Base-by-base conservation (phyloP, 805 yeast genomes). In the Teunomyces barrocoloradensis region DNA sequence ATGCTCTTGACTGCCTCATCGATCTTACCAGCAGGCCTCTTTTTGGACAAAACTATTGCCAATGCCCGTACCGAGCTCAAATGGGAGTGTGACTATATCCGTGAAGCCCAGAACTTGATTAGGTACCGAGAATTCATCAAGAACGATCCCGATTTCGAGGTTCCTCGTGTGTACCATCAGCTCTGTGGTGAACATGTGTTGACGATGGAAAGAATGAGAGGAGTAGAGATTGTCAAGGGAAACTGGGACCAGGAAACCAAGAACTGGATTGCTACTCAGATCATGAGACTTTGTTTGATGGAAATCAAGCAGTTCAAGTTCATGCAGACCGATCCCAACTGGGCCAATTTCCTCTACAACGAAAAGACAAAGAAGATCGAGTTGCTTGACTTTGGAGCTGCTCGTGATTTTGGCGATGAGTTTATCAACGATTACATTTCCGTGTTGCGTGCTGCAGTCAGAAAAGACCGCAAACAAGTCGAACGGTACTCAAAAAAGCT, bases 301-400 rank as follows among this genome's bases (percentile, higher is more conserved):
- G 99, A 94, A 68, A 87, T 94, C 64, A 88, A 90, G 11, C 72
- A 80, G 56, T 91, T 86, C 71, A 80, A 79, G 59, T 92, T 85
- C 69, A 94, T 94, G 99, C 99, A 94, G 69, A 92, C 98, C 1
- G 99, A 94, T 69, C 99, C 99, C 44, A 94, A 94, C 66, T 94
- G 99, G 99, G 97, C 99, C 39, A 94, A 94, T 65, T 94, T 94
- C 69, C 69, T 94, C 50, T 90, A 87, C 71, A 90, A 94, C 60
- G 74, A 74, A 29, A 56, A 71, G n/a, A 82, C 90, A 1, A 68
- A 79, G 21, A 82, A 85, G 64, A 81, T 94, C 48, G 97, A 92
- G 65, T 73, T 94, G 47, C 72, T 94, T 45, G 99, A 94, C 69
- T 94, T 94, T 68, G 99, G 99, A 42, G 98, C 99, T 1, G 85